Evolutionary conservation across 345 rosid genomes (phyloP).

Genomic region (Linum trigynum): DNA sequence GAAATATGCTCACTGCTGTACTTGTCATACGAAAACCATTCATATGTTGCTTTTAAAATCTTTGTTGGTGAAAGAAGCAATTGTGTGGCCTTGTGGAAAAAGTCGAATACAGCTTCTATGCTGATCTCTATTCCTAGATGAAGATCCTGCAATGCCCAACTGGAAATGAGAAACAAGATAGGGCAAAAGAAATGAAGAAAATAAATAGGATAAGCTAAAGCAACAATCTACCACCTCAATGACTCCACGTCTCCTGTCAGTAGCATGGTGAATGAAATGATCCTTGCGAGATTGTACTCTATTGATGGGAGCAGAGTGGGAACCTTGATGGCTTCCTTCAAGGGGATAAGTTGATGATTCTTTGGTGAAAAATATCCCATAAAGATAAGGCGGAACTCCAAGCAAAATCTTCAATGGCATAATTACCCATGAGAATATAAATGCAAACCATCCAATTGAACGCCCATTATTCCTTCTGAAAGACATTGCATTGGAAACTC

Average conservation of each 20-base stretch:
- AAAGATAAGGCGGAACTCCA: conserved; percentile 36
- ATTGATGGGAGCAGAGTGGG: conserved; percentile 28
- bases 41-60: conserved; percentile 27
- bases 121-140: conserved; percentile 80
- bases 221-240: conserved; percentile 51
- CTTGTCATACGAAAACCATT: conserved; percentile 44
- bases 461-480: conserved; percentile 29
- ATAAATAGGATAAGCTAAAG: background rate
- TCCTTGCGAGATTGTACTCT: conserved; percentile 44
- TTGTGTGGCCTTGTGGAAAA: conserved; percentile 65
- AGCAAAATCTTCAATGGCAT: conserved; percentile 53
- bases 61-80: conserved; percentile 66
- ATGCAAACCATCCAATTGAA: conserved; percentile 41
- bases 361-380: conserved; percentile 30
- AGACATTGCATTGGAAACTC: conserved; percentile 44
- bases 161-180: background rate
- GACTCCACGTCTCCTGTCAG: conserved; percentile 91
- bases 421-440: conserved; percentile 51
- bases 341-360: conserved; percentile 23
- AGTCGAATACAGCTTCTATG: conserved; percentile 73
- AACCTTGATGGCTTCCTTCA: conserved; percentile 29
- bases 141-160: conserved; percentile 58
- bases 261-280: conserved; percentile 58
- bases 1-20: conserved; percentile 13
- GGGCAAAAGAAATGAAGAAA: conserved; percentile 9